phyloP scores from a whole-genome alignment of 2,329 filamentous ascomycete species.

The Didymellaceae sp. region DNA sequence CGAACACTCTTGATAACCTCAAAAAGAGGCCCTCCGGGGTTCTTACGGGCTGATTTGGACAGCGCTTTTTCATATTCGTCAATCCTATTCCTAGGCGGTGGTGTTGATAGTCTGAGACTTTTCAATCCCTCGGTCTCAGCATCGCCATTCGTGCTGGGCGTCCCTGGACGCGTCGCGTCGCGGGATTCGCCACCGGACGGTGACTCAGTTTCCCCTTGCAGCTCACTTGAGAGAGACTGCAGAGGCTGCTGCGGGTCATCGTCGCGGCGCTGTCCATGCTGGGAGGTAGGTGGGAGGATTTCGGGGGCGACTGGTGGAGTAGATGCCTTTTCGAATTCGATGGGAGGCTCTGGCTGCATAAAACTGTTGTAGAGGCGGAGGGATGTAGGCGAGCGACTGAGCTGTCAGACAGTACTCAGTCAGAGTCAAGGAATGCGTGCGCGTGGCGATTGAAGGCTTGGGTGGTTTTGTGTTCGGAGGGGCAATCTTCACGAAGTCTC shows the following conservation, averaged over 20 bases:
- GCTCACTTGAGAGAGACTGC: slow-evolving; percentile 47
- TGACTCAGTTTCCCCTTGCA: slow-evolving; percentile 36
- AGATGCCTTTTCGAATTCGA: slow-evolving; percentile 56
- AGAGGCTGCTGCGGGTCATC: slow-evolving; percentile 55
- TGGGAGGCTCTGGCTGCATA: slow-evolving; percentile 69
- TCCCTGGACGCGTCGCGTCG: slow-evolving; percentile 32
- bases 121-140: slow-evolving; percentile 38
- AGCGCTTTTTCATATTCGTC: slow-evolving; percentile 62
- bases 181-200: slow-evolving; percentile 23
- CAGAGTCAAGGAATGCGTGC: slow-evolving; percentile 27
- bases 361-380: slow-evolving; percentile 55
- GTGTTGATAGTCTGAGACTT: slow-evolving; percentile 23
- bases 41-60: slow-evolving; percentile 47
- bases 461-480: slow-evolving; percentile 22
- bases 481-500: slow-evolving; percentile 15
- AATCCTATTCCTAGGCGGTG: slow-evolving; percentile 59
- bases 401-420: slow-evolving; percentile 54
- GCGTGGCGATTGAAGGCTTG: slow-evolving; percentile 24
- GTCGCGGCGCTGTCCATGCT: slow-evolving; percentile 64
- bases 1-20: slow-evolving; percentile 59
- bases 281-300: slow-evolving; percentile 51
- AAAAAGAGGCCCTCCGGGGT: slow-evolving; percentile 55
- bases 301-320: slow-evolving; percentile 48
- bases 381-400: slow-evolving; percentile 58
- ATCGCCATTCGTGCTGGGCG: slow-evolving; percentile 14